phyloP scores from a whole-genome alignment of 2,329 filamentous ascomycete species.

The Apiospora arundinis region DNA sequence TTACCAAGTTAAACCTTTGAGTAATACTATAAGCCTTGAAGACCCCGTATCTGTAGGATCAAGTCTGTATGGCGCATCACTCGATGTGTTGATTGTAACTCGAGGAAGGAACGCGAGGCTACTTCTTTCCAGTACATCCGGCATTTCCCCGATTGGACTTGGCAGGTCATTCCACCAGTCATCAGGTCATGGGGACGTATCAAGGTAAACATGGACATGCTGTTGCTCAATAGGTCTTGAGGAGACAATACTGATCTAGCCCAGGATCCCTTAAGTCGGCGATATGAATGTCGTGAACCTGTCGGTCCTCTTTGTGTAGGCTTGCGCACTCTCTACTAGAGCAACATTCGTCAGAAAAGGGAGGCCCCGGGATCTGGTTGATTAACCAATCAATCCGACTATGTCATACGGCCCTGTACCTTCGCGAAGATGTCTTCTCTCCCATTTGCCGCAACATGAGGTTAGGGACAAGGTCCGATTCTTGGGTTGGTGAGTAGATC shows the following conservation, averaged over 20 bases:
- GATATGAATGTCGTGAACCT: not conserved
- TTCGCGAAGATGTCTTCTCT: constrained; percentile 69
- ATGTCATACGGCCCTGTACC: constrained; percentile 69
- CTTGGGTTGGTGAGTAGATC: constrained; percentile 77
- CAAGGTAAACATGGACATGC: not conserved
- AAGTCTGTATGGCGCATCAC: no score
- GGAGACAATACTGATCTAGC: not conserved
- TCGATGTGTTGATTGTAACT: no score
- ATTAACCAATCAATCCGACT: not conserved
- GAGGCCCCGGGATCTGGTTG: not conserved
- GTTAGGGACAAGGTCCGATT: constrained; percentile 84
- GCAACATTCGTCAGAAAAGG: not conserved
- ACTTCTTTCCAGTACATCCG: not conserved
- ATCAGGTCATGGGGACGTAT: not conserved
- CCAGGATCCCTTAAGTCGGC: not conserved
- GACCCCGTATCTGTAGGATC: no score
- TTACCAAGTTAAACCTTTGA: no score
- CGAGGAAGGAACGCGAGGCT: not conserved
- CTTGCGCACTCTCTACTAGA: not conserved
- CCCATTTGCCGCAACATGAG: constrained; percentile 58
- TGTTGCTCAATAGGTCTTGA: not conserved
- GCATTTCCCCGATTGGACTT: not conserved
- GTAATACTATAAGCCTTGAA: no score
- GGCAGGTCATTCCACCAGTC: not conserved
- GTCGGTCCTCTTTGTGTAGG: not conserved